phyloP scores from a whole-genome alignment of 495 filamentous ascomycete genomes.

The Emericellopsis terricola region DNA sequence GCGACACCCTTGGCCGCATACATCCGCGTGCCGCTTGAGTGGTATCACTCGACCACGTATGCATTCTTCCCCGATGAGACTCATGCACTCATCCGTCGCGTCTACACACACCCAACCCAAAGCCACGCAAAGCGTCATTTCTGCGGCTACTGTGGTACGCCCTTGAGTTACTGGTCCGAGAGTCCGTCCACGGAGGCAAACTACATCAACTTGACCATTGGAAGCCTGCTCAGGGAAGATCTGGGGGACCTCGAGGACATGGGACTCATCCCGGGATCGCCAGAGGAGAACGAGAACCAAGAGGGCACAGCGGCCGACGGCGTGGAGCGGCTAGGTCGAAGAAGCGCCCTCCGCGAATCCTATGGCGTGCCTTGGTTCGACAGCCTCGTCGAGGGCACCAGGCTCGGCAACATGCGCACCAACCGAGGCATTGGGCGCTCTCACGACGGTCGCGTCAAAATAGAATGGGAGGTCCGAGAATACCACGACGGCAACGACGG shows the following conservation, averaged over 20 bases:
- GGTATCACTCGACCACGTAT: constrained; percentile 52
- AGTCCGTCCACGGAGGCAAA: constrained; percentile 46
- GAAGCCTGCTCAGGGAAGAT: constrained; percentile 47
- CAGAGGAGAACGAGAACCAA: constrained; percentile 16
- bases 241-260: constrained; percentile 49
- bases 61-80: constrained; percentile 68
- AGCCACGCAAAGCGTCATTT: constrained; percentile 52
- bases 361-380: constrained; percentile 70
- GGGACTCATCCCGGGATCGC: constrained; percentile 35
- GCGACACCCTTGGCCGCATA: constrained; percentile 56
- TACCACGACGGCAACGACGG: constrained; percentile 42
- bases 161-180: constrained; percentile 66
- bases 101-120: constrained; percentile 43
- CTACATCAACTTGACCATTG: constrained; percentile 57
- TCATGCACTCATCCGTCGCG: constrained; percentile 47
- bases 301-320: neutral
- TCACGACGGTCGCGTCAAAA: constrained; percentile 36
- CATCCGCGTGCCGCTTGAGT: constrained; percentile 61
- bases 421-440: constrained; percentile 35
- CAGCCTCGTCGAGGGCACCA: constrained; percentile 55
- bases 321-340: constrained; percentile 6
- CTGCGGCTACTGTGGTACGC: constrained; percentile 81
- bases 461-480: constrained; percentile 78
- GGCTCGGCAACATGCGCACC: constrained; percentile 45
- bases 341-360: constrained; percentile 14